Evolutionary conservation across 495 filamentous ascomycete species (phyloP), one percentile per base, ranked within the genome.

Genomic region (Staphylotrichum longicolle): DNA sequence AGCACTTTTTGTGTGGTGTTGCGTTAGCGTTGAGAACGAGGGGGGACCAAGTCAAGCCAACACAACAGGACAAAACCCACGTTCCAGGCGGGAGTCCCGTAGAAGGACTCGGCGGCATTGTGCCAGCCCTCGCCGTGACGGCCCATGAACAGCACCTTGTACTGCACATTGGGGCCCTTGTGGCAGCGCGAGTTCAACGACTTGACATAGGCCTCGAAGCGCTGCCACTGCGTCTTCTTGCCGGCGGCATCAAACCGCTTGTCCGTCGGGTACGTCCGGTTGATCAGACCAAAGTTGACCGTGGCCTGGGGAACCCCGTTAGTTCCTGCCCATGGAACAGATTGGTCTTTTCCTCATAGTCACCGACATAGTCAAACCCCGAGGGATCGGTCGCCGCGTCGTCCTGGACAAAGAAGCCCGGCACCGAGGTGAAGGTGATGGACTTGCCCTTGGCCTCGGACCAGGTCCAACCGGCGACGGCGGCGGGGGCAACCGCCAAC

Each of bases 121-220:
- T 53, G 51, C 35, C 35, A 53, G 51, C 51, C 51, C 35, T 53
- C 35, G 14, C 51, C 51, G 51, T 53, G 51, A n/a, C 51, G 51
- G n/a, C 35, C 51, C 7, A 39, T 30, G 15, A 40, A 53, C 51
- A 53, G 51, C 2, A 53, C 6, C 15, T 53, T 53, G 51, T 53
- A 53, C 20, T 48, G 46, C 7, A 48, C 35, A n/a, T 20, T 27
- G 51, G 8, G 5, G 6, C 10, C 11, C 35, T 40, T 53, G 35
- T 20, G 11, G 51, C 51, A 39, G n/a, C 35, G n/a, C 7, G 35
- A 27, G 34, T 53, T 53, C 51, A 53, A 6, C 5, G 20, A 11
- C 15, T 40, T 39, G 35, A 53, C 35, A 3, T 4, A 53, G 7
- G 35, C 35, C 11, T 39, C 51, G 9, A 53, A 53, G 51, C 51